These are phyloP conservation scores for Onygenales sp. DNA, from an alignment of 2,329 filamentous ascomycete species.

Conservation along the genomic window DNA sequence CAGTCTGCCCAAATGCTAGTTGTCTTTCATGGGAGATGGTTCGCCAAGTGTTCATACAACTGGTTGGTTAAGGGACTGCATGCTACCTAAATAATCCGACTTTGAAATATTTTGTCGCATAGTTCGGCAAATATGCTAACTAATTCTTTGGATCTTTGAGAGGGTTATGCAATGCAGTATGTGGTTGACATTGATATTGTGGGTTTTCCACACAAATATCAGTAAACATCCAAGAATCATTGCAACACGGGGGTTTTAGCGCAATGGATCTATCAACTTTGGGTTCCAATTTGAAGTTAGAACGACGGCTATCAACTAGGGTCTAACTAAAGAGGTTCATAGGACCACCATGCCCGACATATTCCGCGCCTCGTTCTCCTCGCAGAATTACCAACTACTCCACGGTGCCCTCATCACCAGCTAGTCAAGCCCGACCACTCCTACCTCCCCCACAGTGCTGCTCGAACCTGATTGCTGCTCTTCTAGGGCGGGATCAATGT, in stretches of 20 bases:
- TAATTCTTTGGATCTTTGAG: background rate
- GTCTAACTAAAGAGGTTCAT: background rate
- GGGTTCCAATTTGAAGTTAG: background rate
- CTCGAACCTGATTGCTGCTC: background rate
- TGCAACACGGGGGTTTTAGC: background rate
- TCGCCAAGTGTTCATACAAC: too few species aligned
- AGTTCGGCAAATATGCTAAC: background rate
- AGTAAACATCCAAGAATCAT: too few species aligned
- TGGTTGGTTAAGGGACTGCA: background rate
- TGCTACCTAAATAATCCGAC: background rate
- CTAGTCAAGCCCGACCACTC: background rate
- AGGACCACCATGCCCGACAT: background rate
- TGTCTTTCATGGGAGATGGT: too few species aligned
- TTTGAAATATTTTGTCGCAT: background rate
- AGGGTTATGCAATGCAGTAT: too few species aligned
- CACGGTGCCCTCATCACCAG: background rate
- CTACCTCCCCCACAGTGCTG: background rate
- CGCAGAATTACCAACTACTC: background rate
- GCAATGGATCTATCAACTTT: background rate
- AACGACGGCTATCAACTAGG: background rate
- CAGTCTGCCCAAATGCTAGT: too few species aligned
- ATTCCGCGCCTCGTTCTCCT: background rate
- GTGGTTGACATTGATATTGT: too few species aligned
- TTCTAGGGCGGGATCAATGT: background rate
- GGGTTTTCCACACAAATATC: too few species aligned